phyloP scores from a whole-genome alignment of 2,329 filamentous ascomycete genomes.

The Aspergillus vadensis region DNA sequence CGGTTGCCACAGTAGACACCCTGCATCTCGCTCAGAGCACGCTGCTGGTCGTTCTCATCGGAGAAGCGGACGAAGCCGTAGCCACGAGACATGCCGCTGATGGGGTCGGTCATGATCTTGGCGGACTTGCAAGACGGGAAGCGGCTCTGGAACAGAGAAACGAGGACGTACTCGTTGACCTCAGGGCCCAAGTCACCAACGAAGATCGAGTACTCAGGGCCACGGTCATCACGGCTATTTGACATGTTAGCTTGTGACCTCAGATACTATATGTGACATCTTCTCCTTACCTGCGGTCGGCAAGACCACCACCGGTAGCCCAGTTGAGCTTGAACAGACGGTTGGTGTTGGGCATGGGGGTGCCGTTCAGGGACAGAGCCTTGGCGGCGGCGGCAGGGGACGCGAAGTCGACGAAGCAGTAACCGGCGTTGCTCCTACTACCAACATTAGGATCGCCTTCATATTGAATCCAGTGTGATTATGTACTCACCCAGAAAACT shows the following conservation, averaged over 20 bases:
- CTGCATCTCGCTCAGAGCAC: conserved; percentile 96
- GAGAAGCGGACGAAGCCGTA: conserved; percentile 98
- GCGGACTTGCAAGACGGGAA: conserved; percentile 98
- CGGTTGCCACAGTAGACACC: conserved; percentile 98
- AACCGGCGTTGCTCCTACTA: conserved; percentile 82
- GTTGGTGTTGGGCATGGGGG: conserved; percentile 86
- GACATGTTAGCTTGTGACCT: neutral
- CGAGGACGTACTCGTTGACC: conserved; percentile 97
- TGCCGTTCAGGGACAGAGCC: conserved; percentile 86
- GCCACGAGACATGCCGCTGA: conserved; percentile 94
- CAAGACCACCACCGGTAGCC: conserved; percentile 93
- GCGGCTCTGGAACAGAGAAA: conserved; percentile 93
- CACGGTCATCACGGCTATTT: conserved; percentile 78
- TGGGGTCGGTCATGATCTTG: conserved; percentile 99
- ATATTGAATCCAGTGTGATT: conserved; percentile 8
- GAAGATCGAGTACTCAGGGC: conserved; percentile 95
- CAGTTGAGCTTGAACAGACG: conserved; percentile 99
- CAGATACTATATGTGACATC: neutral
- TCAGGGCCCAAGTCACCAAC: conserved; percentile 97
- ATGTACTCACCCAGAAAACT: conserved; percentile 83
- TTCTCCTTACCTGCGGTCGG: conserved; percentile 76
- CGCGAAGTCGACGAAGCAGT: conserved; percentile 96
- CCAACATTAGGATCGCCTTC: conserved; percentile 44
- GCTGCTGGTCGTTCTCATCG: conserved; percentile 93
- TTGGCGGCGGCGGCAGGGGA: conserved; percentile 83